Percentiles rank a stretch among this genome's conserved stretches.
Conservation (phyloP, 2,329 filamentous ascomycete species). For the Aspergillus fischeri region DNA sequence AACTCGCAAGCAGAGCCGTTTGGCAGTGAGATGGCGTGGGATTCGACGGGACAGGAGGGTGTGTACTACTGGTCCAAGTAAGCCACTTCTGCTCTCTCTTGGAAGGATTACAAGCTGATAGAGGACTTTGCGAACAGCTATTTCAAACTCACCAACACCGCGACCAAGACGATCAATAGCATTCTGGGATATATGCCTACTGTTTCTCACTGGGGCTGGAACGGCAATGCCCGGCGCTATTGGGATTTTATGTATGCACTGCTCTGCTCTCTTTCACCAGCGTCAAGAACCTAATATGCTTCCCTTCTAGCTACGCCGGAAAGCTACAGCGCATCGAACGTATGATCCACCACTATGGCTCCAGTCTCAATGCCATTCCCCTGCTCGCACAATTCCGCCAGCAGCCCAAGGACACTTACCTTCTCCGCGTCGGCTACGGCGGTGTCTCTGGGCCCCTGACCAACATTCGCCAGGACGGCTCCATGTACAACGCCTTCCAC, state of each 20-base stretch:
- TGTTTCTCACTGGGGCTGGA: conserved; percentile 60
- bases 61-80: conserved; percentile 57
- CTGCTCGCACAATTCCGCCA: conserved; percentile 50
- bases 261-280: not conserved
- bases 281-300: not conserved
- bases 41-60: conserved; percentile 59
- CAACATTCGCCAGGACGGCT: conserved; percentile 55
- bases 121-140: conserved; percentile 26
- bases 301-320: conserved; percentile 32
- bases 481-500: conserved; percentile 54
- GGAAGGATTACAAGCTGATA: too few species aligned
- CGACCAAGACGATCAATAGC: conserved; percentile 51
- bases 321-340: conserved; percentile 42
- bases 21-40: conserved; percentile 61
- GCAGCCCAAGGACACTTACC: conserved; percentile 33
- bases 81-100: conserved; percentile 7
- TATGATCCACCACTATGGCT: conserved; percentile 60
- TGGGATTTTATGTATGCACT: conserved; percentile 51
- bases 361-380: conserved; percentile 54
- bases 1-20: conserved; percentile 50
- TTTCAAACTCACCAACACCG: conserved; percentile 47
- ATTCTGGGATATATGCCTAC: conserved; percentile 56
- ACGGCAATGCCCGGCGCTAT: conserved; percentile 58
- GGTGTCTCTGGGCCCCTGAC: conserved; percentile 51
- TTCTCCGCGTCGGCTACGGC: conserved; percentile 53